phyloP scores from a whole-genome alignment of 805 yeast species.

The Barnettozyma siamensis region DNA sequence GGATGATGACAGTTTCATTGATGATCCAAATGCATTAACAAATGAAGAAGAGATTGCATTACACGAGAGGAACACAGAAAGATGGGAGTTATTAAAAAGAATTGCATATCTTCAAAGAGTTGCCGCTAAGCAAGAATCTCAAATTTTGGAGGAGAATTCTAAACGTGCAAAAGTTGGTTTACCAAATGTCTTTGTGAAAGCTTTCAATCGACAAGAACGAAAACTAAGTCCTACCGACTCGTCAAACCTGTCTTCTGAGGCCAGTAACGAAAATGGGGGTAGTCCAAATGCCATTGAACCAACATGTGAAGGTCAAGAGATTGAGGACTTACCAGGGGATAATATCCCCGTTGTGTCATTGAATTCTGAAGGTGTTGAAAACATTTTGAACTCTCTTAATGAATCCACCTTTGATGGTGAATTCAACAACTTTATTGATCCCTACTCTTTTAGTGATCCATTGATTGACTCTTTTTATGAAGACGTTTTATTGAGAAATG shows the following conservation, averaged over 20 bases:
- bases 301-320: constrained; percentile 6
- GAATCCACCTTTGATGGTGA: constrained; percentile 29
- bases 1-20: constrained; percentile 33
- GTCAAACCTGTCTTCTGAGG: not conserved
- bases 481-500: constrained; percentile 79
- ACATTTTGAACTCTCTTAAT: constrained; percentile 33
- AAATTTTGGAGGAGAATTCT: constrained; percentile 33
- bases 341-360: constrained; percentile 38
- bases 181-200: constrained; percentile 7
- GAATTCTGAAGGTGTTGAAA: constrained; percentile 37
- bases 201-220: constrained; percentile 6
- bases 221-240: not conserved
- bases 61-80: constrained; percentile 43
- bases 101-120: constrained; percentile 65
- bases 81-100: constrained; percentile 69
- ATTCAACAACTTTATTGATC: constrained; percentile 58
- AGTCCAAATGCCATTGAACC: not conserved
- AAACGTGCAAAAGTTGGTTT: constrained; percentile 26
- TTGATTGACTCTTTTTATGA: constrained; percentile 74
- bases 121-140: constrained; percentile 43
- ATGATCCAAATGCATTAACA: constrained; percentile 27
- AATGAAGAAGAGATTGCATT: constrained; percentile 35
- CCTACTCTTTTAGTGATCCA: constrained; percentile 87
- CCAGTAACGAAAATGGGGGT: not conserved
- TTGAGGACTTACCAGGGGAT: constrained; percentile 22